These are phyloP conservation scores for Salix viminalis DNA, from an alignment of 345 rosid species.

Conservation along the genomic window DNA sequence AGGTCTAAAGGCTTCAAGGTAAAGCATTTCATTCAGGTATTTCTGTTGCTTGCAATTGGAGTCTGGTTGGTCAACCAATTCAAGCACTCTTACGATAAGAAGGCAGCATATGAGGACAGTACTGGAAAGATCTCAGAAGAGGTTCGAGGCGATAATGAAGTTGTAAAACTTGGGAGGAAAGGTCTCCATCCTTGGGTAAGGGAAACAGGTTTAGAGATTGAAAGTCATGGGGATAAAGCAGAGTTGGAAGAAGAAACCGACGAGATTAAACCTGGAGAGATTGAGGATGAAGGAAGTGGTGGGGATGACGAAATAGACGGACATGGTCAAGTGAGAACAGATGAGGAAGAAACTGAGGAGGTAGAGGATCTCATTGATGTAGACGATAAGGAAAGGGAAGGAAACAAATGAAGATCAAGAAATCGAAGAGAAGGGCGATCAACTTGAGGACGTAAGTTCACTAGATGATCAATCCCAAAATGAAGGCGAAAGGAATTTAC, in stretches of 20 bases:
- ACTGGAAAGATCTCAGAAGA: conserved; percentile 9
- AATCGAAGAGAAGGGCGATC: conserved; percentile 18
- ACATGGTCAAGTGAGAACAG: conserved; percentile 38
- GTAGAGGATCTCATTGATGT: conserved; percentile 59
- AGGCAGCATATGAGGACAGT: conserved; percentile 9
- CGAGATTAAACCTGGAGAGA: conserved; percentile 25
- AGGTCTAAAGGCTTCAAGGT: conserved; percentile 59
- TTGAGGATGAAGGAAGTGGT: conserved; percentile 36
- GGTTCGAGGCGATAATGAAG: conserved; percentile 6
- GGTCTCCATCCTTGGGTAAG: conserved; percentile 25
- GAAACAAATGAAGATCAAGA: conserved; percentile 31
- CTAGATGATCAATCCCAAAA: conserved; percentile 13
- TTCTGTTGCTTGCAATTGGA: conserved; percentile 42
- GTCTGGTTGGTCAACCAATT: conserved; percentile 58
- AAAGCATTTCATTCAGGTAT: conserved; percentile 51
- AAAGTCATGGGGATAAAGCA: conserved; percentile 13
- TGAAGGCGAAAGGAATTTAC: conserved; percentile 8
- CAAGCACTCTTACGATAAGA: conserved; percentile 30
- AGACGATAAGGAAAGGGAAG: conserved; percentile 45
- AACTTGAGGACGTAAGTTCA: conserved; percentile 17
- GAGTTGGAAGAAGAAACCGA: conserved; percentile 32
- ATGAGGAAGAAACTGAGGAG: conserved; percentile 48
- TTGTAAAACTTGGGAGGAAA: conserved; percentile 50
- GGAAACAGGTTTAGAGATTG: conserved; percentile 1
- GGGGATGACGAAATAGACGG: conserved; percentile 50